These are phyloP conservation scores for Hysterium pulicare DNA, from an alignment of 2,329 filamentous ascomycete genomes.

Conservation along the genomic window DNA sequence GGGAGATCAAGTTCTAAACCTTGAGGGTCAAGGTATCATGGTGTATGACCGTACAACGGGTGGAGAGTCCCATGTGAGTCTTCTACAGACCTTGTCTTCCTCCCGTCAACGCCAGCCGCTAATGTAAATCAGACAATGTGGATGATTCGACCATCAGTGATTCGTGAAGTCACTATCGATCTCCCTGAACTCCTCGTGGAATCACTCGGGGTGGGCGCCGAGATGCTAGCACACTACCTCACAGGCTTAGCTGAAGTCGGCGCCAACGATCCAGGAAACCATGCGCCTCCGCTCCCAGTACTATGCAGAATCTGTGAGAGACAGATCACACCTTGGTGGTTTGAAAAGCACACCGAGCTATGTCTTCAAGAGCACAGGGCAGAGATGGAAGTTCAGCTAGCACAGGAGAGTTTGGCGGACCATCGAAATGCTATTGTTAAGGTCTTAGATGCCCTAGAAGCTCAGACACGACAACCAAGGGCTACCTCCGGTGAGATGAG, in stretches of 20 bases:
- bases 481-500: slow-evolving; percentile 49
- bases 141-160: slow-evolving; percentile 93
- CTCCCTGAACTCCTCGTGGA: slow-evolving; percentile 86
- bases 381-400: slow-evolving; percentile 96
- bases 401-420: slow-evolving; percentile 86
- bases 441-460: slow-evolving; percentile 87
- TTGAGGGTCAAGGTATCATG: slow-evolving; percentile 98
- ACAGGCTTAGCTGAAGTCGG: slow-evolving; percentile 83
- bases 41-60: slow-evolving; percentile 87
- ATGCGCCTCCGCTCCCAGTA: slow-evolving; percentile 78
- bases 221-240: slow-evolving; percentile 90
- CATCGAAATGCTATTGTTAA: slow-evolving; percentile 94
- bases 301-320: slow-evolving; percentile 97
- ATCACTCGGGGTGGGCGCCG: slow-evolving; percentile 87
- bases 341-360: slow-evolving; percentile 96
- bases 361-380: slow-evolving; percentile 94
- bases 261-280: slow-evolving; percentile 67
- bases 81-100: slow-evolving; percentile 19
- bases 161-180: slow-evolving; percentile 93
- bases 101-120: slow-evolving; percentile 13
- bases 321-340: slow-evolving; percentile 98
- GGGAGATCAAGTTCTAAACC: slow-evolving; percentile 61
- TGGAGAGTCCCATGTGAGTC: slow-evolving; percentile 82
- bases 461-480: slow-evolving; percentile 63
- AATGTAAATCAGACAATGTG: slow-evolving; percentile 82